These are phyloP conservation scores for Orbilia brochopaga DNA, from an alignment of 2,329 filamentous ascomycete genomes.

Conservation along the genomic window DNA sequence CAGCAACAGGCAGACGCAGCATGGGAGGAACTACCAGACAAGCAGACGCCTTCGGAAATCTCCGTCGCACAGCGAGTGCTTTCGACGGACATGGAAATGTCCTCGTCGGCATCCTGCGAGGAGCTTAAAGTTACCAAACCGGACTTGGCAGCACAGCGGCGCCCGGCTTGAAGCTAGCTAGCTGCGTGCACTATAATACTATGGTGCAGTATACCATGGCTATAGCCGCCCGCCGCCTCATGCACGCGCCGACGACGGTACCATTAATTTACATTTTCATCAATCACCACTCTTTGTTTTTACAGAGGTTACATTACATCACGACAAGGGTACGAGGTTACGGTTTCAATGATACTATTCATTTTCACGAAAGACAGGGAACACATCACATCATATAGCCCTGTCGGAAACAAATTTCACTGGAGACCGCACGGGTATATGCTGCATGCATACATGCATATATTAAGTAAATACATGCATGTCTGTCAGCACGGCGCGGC, in stretches of 20 bases:
- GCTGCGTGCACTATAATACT: no score
- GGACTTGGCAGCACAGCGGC: slow-evolving; percentile 15
- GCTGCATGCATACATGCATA: no score
- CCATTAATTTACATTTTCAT: background rate
- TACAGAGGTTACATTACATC: slow-evolving; percentile 6
- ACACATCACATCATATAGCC: background rate
- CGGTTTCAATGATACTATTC: slow-evolving; percentile 32
- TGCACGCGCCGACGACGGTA: background rate
- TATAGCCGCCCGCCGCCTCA: no score
- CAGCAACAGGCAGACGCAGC: slow-evolving; percentile 30
- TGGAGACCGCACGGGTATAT: no score
- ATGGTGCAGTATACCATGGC: no score
- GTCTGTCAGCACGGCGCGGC: no score
- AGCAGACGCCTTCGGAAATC: slow-evolving; percentile 34
- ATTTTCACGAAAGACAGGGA: slow-evolving; percentile 30
- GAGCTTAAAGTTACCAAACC: slow-evolving; percentile 33
- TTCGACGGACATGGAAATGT: slow-evolving; percentile 34
- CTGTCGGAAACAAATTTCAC: background rate
- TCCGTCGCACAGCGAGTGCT: slow-evolving; percentile 27
- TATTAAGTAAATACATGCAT: no score
- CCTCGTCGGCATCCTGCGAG: slow-evolving; percentile 28
- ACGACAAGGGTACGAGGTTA: slow-evolving; percentile 28
- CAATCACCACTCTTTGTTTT: slow-evolving; percentile 11
- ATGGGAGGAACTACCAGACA: slow-evolving; percentile 44
- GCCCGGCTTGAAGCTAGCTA: slow-evolving; percentile 19